Base-by-base conservation (phyloP, 2,329 filamentous ascomycete species). In the Aureobasidium sp. region DNA sequence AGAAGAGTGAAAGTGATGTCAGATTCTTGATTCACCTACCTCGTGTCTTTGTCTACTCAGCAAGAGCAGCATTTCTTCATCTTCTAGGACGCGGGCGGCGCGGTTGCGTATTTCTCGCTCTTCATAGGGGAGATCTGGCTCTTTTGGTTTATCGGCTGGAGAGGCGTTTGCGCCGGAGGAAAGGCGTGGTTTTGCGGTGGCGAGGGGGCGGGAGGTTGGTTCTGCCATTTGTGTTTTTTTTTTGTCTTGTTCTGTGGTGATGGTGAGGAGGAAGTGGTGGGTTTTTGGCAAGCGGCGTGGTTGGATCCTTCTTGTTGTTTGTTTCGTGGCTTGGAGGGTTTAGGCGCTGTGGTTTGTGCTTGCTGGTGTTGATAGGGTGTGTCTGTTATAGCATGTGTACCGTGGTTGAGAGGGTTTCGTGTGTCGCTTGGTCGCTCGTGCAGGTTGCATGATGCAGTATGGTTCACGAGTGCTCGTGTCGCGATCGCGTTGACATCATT, bases 1-100 rank as follows among this genome's bases (percentile, higher is more conserved):
- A 17, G 5, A 12, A 11, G 31, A 39, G 35, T n/a, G n/a, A n/a
- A n/a, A n/a, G n/a, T n/a, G 14, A 5, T n/a, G 14, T 5, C 37
- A 19, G n/a, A 3, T 24, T 12, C 8, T 42, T 12, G 24, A 14
- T 27, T 17, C 0, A 5, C 7, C 29, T 59, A 60, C 57, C 57
- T 60, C 57, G 27, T 60, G 47, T 45, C 57, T 39, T 22, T 40
- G 31, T 27, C 37, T 45, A 29, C 57, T 60, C 24, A 60, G 29
- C 45, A 47, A 50, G 17, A 50, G 11, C 2, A 60, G 24, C 57
- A 60, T 37, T 42, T 60, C 57, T 12, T 49, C 31, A 24, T 50
- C 50, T 15, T 22, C 57, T 6, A 60, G 35, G 1, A 60, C n/a
- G 35, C 57, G 44, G 2, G 44, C 44, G 17, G 57, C 57, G 14